Evolutionary conservation across 2,329 filamentous ascomycete species (phyloP).

Genomic region (Penicillium fuscoglaucum): DNA sequence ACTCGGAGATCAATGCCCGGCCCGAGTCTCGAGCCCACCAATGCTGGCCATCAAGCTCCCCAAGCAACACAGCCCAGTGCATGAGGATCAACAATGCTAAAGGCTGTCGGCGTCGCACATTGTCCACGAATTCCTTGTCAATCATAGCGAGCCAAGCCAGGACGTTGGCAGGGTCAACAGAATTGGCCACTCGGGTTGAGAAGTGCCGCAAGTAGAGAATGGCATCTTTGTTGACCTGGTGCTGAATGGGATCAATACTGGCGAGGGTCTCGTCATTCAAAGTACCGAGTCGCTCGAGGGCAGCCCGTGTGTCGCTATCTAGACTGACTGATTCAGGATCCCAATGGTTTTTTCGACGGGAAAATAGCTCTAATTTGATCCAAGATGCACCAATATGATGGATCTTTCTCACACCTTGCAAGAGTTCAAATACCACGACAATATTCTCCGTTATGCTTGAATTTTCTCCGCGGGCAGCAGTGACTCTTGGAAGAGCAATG

Average conservation of each 20-base stretch:
- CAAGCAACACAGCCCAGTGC: slow-evolving; percentile 40
- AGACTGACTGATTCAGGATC: slow-evolving; percentile 34
- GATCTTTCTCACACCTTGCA: slow-evolving; percentile 40
- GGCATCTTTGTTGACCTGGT: slow-evolving; percentile 34
- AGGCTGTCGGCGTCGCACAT: slow-evolving; percentile 31
- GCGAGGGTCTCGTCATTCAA: slow-evolving; percentile 33
- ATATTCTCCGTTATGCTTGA: slow-evolving; percentile 40
- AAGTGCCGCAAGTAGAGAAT: slow-evolving; percentile 32
- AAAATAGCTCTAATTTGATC: slow-evolving; percentile 56
- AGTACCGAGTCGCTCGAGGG: slow-evolving; percentile 29
- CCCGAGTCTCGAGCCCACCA: slow-evolving; percentile 42
- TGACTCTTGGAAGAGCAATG: slow-evolving; percentile 39
- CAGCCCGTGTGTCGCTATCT: slow-evolving; percentile 29
- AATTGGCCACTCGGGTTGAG: slow-evolving; percentile 28
- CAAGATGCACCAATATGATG: slow-evolving; percentile 33
- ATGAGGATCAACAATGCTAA: slow-evolving; percentile 37
- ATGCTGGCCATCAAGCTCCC: slow-evolving; percentile 31
- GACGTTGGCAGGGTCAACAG: slow-evolving; percentile 32
- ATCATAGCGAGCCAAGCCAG: slow-evolving; percentile 37
- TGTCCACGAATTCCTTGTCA: slow-evolving; percentile 36
- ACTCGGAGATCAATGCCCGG: slow-evolving; percentile 31
- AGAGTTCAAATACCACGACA: slow-evolving; percentile 37
- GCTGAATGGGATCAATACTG: slow-evolving; percentile 27
- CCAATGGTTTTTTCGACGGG: slow-evolving; percentile 47
- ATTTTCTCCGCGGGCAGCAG: slow-evolving; percentile 30